Evolutionary conservation across 2,329 filamentous ascomycete species (phyloP).

Genomic region (Pyrenophora graminea): DNA sequence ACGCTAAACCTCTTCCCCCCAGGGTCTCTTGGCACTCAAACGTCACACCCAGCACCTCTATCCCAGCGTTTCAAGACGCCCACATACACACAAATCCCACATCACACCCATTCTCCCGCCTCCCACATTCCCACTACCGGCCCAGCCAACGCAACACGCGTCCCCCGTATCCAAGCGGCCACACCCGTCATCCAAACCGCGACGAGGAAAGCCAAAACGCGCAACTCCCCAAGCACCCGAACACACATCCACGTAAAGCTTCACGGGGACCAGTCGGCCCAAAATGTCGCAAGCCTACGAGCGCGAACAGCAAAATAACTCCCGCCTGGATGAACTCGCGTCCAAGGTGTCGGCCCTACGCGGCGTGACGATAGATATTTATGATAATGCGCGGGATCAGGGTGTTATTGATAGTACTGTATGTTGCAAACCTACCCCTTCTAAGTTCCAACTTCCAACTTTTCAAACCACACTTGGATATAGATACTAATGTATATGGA

Average conservation of each 20-base stretch:
- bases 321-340: constrained; percentile 86
- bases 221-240: not conserved
- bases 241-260: no score
- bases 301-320: constrained; percentile 83
- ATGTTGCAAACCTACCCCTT: constrained; percentile 36
- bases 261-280: no score
- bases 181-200: not conserved
- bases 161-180: not conserved
- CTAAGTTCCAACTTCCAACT: no score
- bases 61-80: not conserved
- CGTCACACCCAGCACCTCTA: constrained; percentile 8
- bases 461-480: no score
- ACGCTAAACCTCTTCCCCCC: constrained; percentile 10
- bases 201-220: not conserved
- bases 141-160: not conserved
- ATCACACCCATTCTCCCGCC: not conserved
- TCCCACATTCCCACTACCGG: not conserved
- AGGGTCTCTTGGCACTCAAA: constrained; percentile 19
- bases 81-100: not conserved
- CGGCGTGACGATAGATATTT: constrained; percentile 95
- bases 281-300: constrained; percentile 63
- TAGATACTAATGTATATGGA: no score
- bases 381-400: constrained; percentile 90
- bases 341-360: constrained; percentile 90
- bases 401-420: constrained; percentile 89